Evolutionary conservation across 805 yeast species (phyloP).

Genomic region (Ogataea salicorniae): DNA sequence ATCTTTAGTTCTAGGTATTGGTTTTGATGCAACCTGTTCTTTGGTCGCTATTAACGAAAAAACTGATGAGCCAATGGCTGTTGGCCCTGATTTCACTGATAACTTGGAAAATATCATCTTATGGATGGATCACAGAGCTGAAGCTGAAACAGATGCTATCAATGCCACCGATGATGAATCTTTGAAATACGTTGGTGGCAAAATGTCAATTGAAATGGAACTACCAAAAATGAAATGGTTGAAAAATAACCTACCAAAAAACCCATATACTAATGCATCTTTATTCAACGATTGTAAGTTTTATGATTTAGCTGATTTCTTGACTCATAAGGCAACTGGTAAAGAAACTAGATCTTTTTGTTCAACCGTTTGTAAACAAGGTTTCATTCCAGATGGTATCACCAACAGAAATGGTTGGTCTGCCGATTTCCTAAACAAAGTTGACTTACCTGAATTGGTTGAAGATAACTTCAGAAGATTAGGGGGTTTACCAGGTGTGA

Average conservation of each 20-base stretch:
- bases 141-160: slow-evolving; percentile 69
- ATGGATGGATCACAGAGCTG: slow-evolving; percentile 99
- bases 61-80: slow-evolving; percentile 69
- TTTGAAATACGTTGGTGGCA: slow-evolving; percentile 91
- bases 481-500: slow-evolving; percentile 76
- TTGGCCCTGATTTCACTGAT: slow-evolving; percentile 84
- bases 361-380: slow-evolving; percentile 94
- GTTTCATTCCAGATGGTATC: slow-evolving; percentile 87
- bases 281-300: slow-evolving; percentile 61
- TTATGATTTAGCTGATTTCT: slow-evolving; percentile 86
- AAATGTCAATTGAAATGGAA: slow-evolving; percentile 98
- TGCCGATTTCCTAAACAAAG: slow-evolving; percentile 57
- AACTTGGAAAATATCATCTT: slow-evolving; percentile 74
- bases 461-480: slow-evolving; percentile 71
- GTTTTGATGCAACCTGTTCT: slow-evolving; percentile 97
- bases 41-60: slow-evolving; percentile 70
- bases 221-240: slow-evolving; percentile 96
- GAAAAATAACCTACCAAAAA: slow-evolving; percentile 71
- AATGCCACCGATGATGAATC: slow-evolving; percentile 76
- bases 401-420: slow-evolving; percentile 95
- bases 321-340: slow-evolving; percentile 88
- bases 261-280: slow-evolving; percentile 27
- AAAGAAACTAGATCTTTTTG: slow-evolving; percentile 83
- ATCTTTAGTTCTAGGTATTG: slow-evolving; percentile 70
- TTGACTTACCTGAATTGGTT: slow-evolving; percentile 73